Evolutionary conservation across 345 rosid species (phyloP), one percentile per base, ranked within the genome.

Genomic region (Balakata baccata): DNA sequence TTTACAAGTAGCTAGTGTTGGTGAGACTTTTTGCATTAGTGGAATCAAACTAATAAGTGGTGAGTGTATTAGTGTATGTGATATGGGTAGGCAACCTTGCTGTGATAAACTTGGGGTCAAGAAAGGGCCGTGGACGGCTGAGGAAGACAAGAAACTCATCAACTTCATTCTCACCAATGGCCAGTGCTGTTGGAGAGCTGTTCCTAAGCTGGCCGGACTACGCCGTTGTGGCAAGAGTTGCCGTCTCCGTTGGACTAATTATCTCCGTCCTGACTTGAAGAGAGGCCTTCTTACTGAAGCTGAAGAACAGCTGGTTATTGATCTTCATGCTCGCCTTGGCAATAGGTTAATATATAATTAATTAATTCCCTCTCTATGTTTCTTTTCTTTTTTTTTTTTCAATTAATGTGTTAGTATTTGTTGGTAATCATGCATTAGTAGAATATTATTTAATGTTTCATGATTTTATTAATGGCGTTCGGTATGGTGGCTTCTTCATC

Each of bases 201-300:
- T 82, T 47, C 82, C 85, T 16, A 79, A 82, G 75, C 83, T 82
- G 22, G 85, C 85, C 39, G 85, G 85, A n/a, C 81, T 78, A 77
- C 89, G 91, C 14, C 91, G 96, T 13, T 90, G 96, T 12, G 96
- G 96, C 38, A 90, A 90, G 86, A 89, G 96, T 69, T 90, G 96
- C 85, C 93, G 96, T 25, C 93, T 89, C 29, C 96, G 96, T 6
- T 90, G 96, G 96, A 90, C 93, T 68, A 90, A 90, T 76, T 90
- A 90, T 77, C 96, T 90, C 59, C 89, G 96, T n/a, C 96, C 96
- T 7, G 96, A 90, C 86, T 82, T 90, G 87, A 90, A 90, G 84
- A 82, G 96, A 64, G 96, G 96, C 18, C 90, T 90, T 25, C 93
- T 90, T 14, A 86, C 87, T 8, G 90, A 89, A 41, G 75, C 88